A percentile compares a stretch with the other conserved stretches of the same genome.
Conservation (phyloP, 495 filamentous ascomycete species). For the Talaromyces trachyspermus region DNA sequence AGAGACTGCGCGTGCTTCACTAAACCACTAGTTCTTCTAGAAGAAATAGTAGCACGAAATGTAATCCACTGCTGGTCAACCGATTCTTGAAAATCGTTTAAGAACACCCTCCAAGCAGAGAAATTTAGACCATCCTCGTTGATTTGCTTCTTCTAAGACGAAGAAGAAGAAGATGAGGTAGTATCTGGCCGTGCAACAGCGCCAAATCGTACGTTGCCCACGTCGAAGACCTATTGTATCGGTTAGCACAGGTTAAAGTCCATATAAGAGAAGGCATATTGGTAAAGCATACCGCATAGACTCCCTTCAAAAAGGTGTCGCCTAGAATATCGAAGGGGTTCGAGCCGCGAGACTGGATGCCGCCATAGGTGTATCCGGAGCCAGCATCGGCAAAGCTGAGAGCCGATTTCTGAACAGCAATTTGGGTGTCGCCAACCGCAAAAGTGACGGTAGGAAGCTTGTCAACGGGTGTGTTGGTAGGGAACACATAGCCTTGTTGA, state of each 20-base stretch:
- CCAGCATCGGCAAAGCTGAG: conserved; percentile 57
- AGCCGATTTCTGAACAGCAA: conserved; percentile 65
- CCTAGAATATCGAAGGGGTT: conserved; percentile 68
- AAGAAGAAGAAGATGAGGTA: conserved; percentile 1
- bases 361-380: conserved; percentile 58
- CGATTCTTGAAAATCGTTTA: too few species aligned
- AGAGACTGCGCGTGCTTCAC: too few species aligned
- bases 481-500: conserved; percentile 66
- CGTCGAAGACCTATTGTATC: conserved; percentile 62
- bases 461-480: conserved; percentile 44
- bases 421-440: conserved; percentile 58
- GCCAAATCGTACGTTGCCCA: conserved; percentile 64
- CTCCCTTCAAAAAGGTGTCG: conserved; percentile 65
- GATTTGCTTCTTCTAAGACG: too few species aligned
- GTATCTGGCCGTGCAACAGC: conserved; percentile 17
- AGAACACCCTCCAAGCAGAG: not conserved
- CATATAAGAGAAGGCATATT: too few species aligned
- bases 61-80: not conserved
- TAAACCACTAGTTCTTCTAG: not conserved
- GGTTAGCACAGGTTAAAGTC: conserved; percentile 3
- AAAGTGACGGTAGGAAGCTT: conserved; percentile 62
- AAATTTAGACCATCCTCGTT: too few species aligned
- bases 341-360: conserved; percentile 64
- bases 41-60: not conserved
- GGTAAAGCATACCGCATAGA: conserved; percentile 50